These are phyloP conservation scores for Malbranchea zuffiana DNA, from an alignment of 2,329 filamentous ascomycete genomes.

Conservation along the genomic window DNA sequence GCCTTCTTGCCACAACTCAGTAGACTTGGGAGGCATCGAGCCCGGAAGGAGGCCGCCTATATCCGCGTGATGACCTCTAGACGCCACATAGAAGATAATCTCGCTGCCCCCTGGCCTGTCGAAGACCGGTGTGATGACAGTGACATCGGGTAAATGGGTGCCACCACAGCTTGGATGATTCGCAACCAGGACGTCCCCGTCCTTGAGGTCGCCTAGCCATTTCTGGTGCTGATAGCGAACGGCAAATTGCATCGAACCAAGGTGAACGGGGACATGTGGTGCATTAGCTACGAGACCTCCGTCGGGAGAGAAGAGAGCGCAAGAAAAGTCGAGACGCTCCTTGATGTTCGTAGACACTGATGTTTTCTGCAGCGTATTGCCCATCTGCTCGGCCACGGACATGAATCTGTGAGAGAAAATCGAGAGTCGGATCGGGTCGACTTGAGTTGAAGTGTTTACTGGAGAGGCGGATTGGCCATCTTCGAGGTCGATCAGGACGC, in stretches of 20 bases:
- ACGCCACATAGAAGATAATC: conserved; percentile 74
- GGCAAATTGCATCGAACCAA: conserved; percentile 78
- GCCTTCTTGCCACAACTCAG: conserved; percentile 39
- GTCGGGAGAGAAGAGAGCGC: conserved; percentile 65
- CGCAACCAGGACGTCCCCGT: conserved; percentile 65
- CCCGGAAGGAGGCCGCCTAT: conserved; percentile 75
- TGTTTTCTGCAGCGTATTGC: conserved; percentile 45
- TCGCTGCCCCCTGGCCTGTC: conserved; percentile 38
- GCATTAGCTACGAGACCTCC: conserved; percentile 59
- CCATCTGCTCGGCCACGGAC: conserved; percentile 51
- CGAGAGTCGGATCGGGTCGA: conserved; percentile 44
- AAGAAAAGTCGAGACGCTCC: conserved; percentile 76
- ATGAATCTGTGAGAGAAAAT: conserved; percentile 49
- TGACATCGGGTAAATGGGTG: conserved; percentile 70
- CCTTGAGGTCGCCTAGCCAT: conserved; percentile 61
- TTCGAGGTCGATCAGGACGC: conserved; percentile 77
- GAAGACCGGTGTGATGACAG: conserved; percentile 68
- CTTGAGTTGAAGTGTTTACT: conserved; percentile 15
- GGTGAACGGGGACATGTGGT: conserved; percentile 68
- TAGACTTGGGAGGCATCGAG: conserved; percentile 59
- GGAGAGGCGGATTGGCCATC: conserved; percentile 21
- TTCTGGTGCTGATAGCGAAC: conserved; percentile 66
- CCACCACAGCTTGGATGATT: conserved; percentile 76
- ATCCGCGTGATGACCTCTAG: conserved; percentile 70
- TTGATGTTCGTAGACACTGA: conserved; percentile 60